Base-by-base conservation (phyloP, 2,329 filamentous ascomycete species). In the Aphanoascus verrucosus region DNA sequence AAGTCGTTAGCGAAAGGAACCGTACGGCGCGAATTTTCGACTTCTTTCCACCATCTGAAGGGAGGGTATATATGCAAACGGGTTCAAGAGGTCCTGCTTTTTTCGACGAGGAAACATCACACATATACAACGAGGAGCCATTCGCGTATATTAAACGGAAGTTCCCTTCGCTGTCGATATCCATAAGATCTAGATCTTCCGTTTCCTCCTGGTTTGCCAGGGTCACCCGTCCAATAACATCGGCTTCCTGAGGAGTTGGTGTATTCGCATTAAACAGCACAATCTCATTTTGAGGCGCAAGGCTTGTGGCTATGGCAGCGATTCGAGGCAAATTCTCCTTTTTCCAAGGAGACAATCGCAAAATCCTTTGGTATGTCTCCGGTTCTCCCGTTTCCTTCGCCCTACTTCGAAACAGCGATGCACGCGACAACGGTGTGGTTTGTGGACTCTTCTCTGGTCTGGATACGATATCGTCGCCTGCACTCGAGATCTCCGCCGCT, bases 71-170 rank as follows among this genome's bases (percentile, higher is more conserved):
- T 47, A 57, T 44, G 44, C 44, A 47, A 14, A 69, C 63, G 7
- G 66, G 68, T 7, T 62, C 37, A 11, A 49, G 61, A 57, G 75
- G 72, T 55, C 61, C 72, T 59, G 69, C 72, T 55, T 55, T 72
- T 62, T 73, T 76, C 59, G 67, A 73, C 41, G 76, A 74, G 17
- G 73, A 69, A 46, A 88, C 69, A 32, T 79, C 78, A 61, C 86
- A 76, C 35, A 85, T 72, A 68, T 83, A 85, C 47, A 97, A 77
- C 59, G 88, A 82, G 64, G 84, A 75, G 58, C 88, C 83, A 61
- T 85, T 83, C 68, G 86, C 90, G 68, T 88, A 96, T 2, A 83
- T 84, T 52, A 96, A 72, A 60, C 83, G 78, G 66, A 85, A 93
- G 38, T 78, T 63, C 15, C 62, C 63, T 37, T 65, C 58, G 15